Evolutionary conservation across 352 stramenopile genomes (phyloP), one percentile per base, ranked within the genome.

Genomic region (Saprolegnia diclina): DNA sequence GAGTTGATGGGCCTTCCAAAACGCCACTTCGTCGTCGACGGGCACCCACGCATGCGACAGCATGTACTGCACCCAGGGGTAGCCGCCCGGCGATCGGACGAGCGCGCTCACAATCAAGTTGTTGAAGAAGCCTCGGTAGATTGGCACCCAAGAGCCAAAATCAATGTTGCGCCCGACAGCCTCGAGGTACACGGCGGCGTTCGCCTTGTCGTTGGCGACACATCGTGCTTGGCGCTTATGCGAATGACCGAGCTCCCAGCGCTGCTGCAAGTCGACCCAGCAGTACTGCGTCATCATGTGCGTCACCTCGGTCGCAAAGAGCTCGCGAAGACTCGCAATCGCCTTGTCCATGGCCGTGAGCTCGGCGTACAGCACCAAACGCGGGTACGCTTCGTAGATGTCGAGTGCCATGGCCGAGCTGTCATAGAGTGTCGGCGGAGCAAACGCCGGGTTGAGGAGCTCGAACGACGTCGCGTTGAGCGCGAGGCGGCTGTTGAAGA

Each of bases 251-350:
- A 69, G 26, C 16, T 56, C 44, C 63, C 63, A 69, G 16, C 10
- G 22, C 16, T 37, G 63, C 16, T 69, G 40, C 11, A 69, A 69
- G 44, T 69, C 63, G 26, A 59, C 2, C 63, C 63, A 69, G 53
- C 63, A 69, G n/a, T 69, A 69, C 24, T 29, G 44, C 16, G 44
- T 61, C 16, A 56, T 21, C 10, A 69, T 13, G 22, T 26, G 22
- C 32, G n/a, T 22, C 10, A 61, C 14, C 5, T 61, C 63, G 9
- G 61, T 45, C 44, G 10, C 6, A 5, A 40, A 3, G 37, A 69
- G 44, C 11, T 40, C n/a, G 9, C 63, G 42, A n/a, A 69, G 21
- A 32, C 63, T 32, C 16, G n/a, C 5, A 37, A 69, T 44, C 21
- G 48, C 44, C 11, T 11, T 24, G 7, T 45, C 48, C 7, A 57